These are phyloP conservation scores for Protomyces pachydermus DNA, from an alignment of 1,139 yeast genomes.

Conservation along the genomic window DNA sequence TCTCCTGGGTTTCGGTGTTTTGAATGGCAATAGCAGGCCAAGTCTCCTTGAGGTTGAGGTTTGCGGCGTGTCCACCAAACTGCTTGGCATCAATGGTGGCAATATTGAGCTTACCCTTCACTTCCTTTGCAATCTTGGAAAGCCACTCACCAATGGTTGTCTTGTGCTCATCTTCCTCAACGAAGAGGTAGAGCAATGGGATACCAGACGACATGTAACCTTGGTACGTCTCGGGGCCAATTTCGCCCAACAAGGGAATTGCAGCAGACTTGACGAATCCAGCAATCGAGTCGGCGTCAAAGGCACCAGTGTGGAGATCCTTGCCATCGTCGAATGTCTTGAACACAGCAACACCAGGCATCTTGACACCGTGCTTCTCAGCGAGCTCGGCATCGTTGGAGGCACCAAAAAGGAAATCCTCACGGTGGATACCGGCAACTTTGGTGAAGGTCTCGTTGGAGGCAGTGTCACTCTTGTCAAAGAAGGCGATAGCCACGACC, in stretches of 20 bases:
- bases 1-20: conserved; percentile 59
- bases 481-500: conserved; percentile 52
- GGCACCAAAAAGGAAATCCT: conserved; percentile 57
- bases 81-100: conserved; percentile 79
- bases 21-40: conserved; percentile 92
- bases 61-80: conserved; percentile 85
- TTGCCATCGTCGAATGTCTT: conserved; percentile 48
- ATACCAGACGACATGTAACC: conserved; percentile 63
- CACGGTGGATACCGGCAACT: conserved; percentile 57
- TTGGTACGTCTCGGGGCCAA: conserved; percentile 74
- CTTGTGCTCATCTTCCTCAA: conserved; percentile 64
- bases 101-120: conserved; percentile 77
- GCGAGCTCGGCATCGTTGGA: conserved; percentile 49
- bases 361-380: conserved; percentile 45
- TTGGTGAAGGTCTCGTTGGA: conserved; percentile 49
- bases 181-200: conserved; percentile 87
- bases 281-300: conserved; percentile 43
- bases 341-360: conserved; percentile 50
- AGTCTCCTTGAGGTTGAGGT: conserved; percentile 75
- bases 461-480: conserved; percentile 41
- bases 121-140: conserved; percentile 60
- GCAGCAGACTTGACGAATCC: conserved; percentile 63
- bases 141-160: conserved; percentile 51
- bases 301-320: conserved; percentile 42
- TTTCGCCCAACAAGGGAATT: conserved; percentile 86